These are phyloP conservation scores for Scheffersomyces amazonensis DNA, from an alignment of 805 yeast species.

Conservation along the genomic window DNA sequence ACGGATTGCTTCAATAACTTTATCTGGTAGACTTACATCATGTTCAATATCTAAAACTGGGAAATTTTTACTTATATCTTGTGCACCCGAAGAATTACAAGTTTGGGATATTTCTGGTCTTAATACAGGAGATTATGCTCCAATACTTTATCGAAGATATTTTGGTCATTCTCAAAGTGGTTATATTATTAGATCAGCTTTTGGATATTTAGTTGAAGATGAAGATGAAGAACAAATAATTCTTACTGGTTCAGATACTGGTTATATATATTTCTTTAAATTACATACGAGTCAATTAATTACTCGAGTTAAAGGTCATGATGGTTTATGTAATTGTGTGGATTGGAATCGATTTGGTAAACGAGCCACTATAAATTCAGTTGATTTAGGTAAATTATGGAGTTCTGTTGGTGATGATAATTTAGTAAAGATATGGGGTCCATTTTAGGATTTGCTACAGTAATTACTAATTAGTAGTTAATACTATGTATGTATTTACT, in stretches of 20 bases:
- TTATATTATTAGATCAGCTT: constrained; percentile 70
- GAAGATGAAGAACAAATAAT: constrained; percentile 56
- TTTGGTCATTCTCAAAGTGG: constrained; percentile 72
- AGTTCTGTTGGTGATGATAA: constrained; percentile 87
- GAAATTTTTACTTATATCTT: constrained; percentile 56
- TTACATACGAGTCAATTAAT: constrained; percentile 66
- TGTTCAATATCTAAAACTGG: constrained; percentile 56
- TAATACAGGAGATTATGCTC: constrained; percentile 28
- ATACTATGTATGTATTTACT: too few species aligned
- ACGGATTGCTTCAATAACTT: constrained; percentile 41
- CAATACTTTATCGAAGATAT: constrained; percentile 58
- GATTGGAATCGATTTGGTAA: constrained; percentile 54
- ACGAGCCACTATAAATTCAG: constrained; percentile 12
- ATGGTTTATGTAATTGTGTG: constrained; percentile 69
- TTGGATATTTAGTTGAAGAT: constrained; percentile 53
- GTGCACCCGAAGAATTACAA: constrained; percentile 74
- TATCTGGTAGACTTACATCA: constrained; percentile 63
- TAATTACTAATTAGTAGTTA: too few species aligned
- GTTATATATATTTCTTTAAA: constrained; percentile 76
- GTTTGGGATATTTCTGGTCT: constrained; percentile 64
- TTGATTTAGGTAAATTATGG: constrained; percentile 52
- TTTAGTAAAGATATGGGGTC: constrained; percentile 65
- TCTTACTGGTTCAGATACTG: constrained; percentile 83
- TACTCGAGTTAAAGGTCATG: constrained; percentile 60
- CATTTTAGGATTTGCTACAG: too few species aligned